Evolutionary conservation across 2,329 filamentous ascomycete genomes (phyloP).

Genomic region (Penicillium sp.): DNA sequence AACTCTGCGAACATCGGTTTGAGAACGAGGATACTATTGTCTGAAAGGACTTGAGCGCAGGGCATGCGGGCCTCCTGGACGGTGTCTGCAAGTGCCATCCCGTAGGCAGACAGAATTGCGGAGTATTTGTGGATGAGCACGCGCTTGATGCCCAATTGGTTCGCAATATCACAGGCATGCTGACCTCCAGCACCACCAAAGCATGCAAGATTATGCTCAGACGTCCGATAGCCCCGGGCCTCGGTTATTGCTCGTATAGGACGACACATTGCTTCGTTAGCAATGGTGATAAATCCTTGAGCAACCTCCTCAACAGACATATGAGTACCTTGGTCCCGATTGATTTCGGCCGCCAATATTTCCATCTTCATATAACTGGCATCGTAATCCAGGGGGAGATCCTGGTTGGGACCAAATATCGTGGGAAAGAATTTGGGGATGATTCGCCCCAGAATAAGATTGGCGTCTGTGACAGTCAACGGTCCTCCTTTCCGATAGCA

Average conservation of each 20-base stretch:
- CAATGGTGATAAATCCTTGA: conserved; percentile 84
- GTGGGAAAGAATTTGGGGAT: conserved; percentile 90
- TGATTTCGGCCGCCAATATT: too few relatives aligned
- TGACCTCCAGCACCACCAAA: conserved; percentile 91
- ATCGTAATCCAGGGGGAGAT: conserved; percentile 72
- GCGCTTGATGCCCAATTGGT: conserved; percentile 76
- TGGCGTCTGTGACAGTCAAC: conserved; percentile 90
- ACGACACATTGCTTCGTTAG: conserved; percentile 87
- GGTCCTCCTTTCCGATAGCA: conserved; percentile 91
- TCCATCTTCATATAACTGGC: conserved; percentile 57
- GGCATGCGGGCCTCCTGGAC: conserved; percentile 75
- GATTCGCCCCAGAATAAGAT: conserved; percentile 79
- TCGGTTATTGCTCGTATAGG: conserved; percentile 86
- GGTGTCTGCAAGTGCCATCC: conserved; percentile 83
- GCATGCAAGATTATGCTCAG: conserved; percentile 79
- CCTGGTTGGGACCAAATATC: conserved; percentile 84
- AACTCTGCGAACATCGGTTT: conserved; percentile 44
- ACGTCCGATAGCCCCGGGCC: conserved; percentile 84
- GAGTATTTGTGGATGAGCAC: conserved; percentile 86
- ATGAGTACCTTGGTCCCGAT: too few relatives aligned
- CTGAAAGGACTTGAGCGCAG: too few relatives aligned
- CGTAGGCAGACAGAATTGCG: conserved; percentile 85
- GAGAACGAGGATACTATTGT: too few relatives aligned
- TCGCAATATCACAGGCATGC: conserved; percentile 87
- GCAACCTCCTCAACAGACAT: conserved; percentile 70